Base-by-base conservation (phyloP, 2,329 filamentous ascomycete species). In the Nigrograna mackinnonii region DNA sequence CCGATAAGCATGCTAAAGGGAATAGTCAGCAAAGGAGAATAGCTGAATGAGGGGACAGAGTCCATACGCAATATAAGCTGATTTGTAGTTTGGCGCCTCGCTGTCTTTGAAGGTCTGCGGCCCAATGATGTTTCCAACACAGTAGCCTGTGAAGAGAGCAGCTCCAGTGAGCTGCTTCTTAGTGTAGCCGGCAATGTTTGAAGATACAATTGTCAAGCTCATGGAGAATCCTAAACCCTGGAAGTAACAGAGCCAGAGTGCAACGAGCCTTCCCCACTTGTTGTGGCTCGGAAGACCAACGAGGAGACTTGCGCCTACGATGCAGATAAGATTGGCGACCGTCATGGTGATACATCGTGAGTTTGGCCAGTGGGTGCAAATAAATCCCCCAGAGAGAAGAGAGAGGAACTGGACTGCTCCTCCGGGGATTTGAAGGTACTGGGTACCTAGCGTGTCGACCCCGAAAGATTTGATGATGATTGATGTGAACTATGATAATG, bases 381-480 rank as follows among this genome's bases (percentile, higher is more conserved):
- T 64, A 37, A 69, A 49, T 21, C 50, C 51, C n/a, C 55, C 55
- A 2, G 67, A 51, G 5, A 83, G 58, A 1, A 82, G 66, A 0
- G 78, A 74, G 1, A 79, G 51, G 50, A 82, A 80, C 46, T 83
- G 78, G 0, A 83, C 72, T 0, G 75, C 79, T 16, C 79, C 80
- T 13, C 79, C 80, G 0, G 80, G 80, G 40, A 84, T 84, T 47
- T 83, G 79, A 7, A 84, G 74, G 44, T 81, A 80, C 45, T 81
- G 78, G 82, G 94, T 37, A 94, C 94, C 3, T 87, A 97, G 69
- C 79, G 91, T 34, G 84, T 97, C 71, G 95, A 97, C 55, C 89
- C 89, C 16, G 89, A 97, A 70, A 87, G 72, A 73, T n/a, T 64
- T 63, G 39, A 79, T 69, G 39, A 78, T 75, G 14, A 78, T 66